Evolutionary conservation across 2,329 filamentous ascomycete genomes (phyloP).

Genomic region (Penicillium sp.): DNA sequence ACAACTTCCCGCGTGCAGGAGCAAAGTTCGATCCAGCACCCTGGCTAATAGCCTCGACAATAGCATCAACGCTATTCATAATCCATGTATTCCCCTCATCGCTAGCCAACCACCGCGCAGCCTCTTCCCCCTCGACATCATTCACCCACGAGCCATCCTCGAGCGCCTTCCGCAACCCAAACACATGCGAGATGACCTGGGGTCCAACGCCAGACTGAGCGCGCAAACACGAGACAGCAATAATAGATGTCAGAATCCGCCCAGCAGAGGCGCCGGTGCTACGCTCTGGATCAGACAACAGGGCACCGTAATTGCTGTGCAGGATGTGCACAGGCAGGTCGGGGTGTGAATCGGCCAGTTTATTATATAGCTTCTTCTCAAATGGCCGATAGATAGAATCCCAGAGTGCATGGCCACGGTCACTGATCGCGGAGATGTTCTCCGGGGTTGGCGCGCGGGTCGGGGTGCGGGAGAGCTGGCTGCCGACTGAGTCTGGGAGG

Average conservation of each 20-base stretch:
- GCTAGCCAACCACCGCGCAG: constrained; percentile 59
- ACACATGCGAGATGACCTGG: constrained; percentile 77
- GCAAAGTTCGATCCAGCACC: constrained; percentile 56
- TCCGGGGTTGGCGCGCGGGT: constrained; percentile 53
- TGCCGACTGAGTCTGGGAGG: constrained; percentile 57
- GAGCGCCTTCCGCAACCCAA: constrained; percentile 72
- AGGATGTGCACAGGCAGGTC: constrained; percentile 80
- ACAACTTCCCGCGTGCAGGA: constrained; percentile 43
- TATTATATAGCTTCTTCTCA: constrained; percentile 66
- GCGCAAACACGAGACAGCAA: constrained; percentile 71
- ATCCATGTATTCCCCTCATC: constrained; percentile 66
- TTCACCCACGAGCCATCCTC: constrained; percentile 55
- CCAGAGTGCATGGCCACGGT: constrained; percentile 67
- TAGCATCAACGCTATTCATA: constrained; percentile 58
- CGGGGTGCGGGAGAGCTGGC: constrained; percentile 54
- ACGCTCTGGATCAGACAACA: constrained; percentile 64
- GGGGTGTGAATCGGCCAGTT: constrained; percentile 72
- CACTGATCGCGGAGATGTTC: constrained; percentile 55
- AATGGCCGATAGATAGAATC: constrained; percentile 73
- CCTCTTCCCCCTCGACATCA: constrained; percentile 48
- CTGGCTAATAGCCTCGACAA: constrained; percentile 52
- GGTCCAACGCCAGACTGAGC: constrained; percentile 79
- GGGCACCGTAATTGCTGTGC: constrained; percentile 67
- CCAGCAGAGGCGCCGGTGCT: constrained; percentile 56
- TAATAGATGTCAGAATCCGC: constrained; percentile 66